Base-by-base conservation (phyloP, 176 grass and related monocot species). In the Musa itinerans region DNA sequence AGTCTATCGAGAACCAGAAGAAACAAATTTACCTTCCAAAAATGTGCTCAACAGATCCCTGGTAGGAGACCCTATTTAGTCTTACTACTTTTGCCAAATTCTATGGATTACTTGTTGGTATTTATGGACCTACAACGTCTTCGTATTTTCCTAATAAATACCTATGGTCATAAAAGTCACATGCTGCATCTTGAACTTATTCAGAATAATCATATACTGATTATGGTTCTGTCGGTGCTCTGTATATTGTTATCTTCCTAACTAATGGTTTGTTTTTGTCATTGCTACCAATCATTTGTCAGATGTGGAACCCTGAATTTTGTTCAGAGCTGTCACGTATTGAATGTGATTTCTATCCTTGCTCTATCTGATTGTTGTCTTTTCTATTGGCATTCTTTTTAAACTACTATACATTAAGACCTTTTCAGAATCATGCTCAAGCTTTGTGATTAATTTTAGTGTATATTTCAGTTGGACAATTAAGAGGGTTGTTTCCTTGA, bases 1-100 rank as follows among this genome's bases (percentile, higher is more conserved):
- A 62, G 79, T 72, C 25, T 65, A 82, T 76, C 20, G 29, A 20
- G 63, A 57, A 63, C 50, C 69, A 73, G 67, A 83, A 72, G 72
- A 84, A 54, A 43, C 34, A 43, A 43, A 43, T 43, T 54, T 54
- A 9, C 52, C 62, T 52, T 67, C 76, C 24, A 66, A 71, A 59
- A 71, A 77, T 54, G 63, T 22, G 3, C 23, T 27, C 63, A 65
- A 65, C 27, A 84, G 76, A 74, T 57, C n/a, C 63, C 20, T 27
- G 63, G 63, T 65, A 65, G 21, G 63, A 27, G 13, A 22, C 22
- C 57, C 2, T 61, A 17, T 26, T 26, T 23, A 65, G 8, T 25
- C 26, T n/a, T 26, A 3, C 11, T 1, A 26, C 2, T 65, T 22
- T 2, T 65, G 24, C 13, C 63, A 22, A 65, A 65, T 26, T 65